A percentile compares a stretch with the other conserved stretches of the same genome.
phyloP scores from a whole-genome alignment of 75 land plant genomes.

The Pinus tabuliformis region DNA sequence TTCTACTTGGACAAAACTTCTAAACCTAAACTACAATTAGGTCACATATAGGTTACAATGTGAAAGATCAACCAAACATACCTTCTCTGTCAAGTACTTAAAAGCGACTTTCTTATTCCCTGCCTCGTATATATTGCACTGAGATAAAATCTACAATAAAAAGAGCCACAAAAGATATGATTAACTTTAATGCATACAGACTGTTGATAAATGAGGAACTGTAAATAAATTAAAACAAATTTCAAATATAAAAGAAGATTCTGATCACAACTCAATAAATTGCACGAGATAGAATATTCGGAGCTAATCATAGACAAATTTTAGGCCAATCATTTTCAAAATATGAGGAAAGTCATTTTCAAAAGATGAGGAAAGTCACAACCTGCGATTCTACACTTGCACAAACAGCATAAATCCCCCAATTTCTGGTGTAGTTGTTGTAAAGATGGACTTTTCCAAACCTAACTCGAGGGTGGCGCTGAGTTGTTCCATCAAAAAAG shows the following conservation, averaged over 20 bases:
- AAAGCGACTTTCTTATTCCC: constrained; percentile 76
- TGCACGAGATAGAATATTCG: not conserved
- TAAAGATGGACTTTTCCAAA: constrained; percentile 95
- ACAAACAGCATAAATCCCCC: constrained; percentile 98
- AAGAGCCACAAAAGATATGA: not conserved
- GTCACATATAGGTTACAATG: no score
- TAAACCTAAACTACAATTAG: not conserved
- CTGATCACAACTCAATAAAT: not conserved
- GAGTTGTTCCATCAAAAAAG: constrained; percentile 94
- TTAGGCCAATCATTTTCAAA: not conserved
- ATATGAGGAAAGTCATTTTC: no score
- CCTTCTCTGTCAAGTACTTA: constrained; percentile 84
- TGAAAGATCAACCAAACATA: constrained; percentile 7
- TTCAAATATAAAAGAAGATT: not conserved
- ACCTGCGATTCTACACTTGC: constrained; percentile 99
- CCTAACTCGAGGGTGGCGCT: constrained; percentile 96
- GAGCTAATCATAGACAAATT: not conserved
- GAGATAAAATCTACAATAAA: constrained; percentile 75
- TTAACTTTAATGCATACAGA: not conserved
- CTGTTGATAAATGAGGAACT: not conserved
- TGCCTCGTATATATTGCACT: constrained; percentile 94
- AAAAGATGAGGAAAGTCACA: not conserved
- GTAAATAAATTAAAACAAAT: constrained; percentile 1
- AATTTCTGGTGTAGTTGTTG: constrained; percentile 94
- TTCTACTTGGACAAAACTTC: not conserved